Percentiles rank a stretch among this genome's conserved stretches.
Conservation (phyloP, 2,329 filamentous ascomycete genomes). For the Scortechinia acanthostroma region DNA sequence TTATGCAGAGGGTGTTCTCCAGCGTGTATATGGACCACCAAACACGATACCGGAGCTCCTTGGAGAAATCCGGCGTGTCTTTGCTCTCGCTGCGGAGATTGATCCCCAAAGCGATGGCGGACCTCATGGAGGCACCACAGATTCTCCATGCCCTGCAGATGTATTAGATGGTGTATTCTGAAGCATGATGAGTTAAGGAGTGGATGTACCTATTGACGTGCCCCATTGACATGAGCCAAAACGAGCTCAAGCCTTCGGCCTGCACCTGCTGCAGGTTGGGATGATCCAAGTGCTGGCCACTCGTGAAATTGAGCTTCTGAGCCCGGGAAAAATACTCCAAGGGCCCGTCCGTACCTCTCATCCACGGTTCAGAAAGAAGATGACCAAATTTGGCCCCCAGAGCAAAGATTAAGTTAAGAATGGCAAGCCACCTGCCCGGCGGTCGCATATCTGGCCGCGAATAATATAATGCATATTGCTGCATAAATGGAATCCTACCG, state of each 20-base stretch:
- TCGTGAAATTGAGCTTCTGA: conserved; percentile 28
- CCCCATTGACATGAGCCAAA: conserved; percentile 27
- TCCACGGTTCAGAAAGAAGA: too few species aligned
- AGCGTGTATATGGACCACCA: conserved; percentile 34
- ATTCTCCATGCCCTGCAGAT: conserved; percentile 32
- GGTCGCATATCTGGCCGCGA: conserved; percentile 25
- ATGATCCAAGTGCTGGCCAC: conserved; percentile 27
- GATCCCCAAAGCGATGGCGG: conserved; percentile 28
- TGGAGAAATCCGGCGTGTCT: conserved; percentile 22
- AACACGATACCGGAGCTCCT: conserved; percentile 30
- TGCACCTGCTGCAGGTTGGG: conserved; percentile 34
- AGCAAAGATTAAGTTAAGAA: conserved; percentile 34
- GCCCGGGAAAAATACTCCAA: conserved; percentile 30
- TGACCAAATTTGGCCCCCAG: conserved; percentile 31
- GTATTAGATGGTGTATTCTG: conserved; percentile 12
- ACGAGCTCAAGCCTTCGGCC: conserved; percentile 27
- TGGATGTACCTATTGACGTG: conserved; percentile 30
- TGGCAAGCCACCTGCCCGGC: conserved; percentile 18
- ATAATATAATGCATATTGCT: conserved; percentile 27
- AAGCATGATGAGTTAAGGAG: too few species aligned
- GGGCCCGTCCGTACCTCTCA: too few species aligned
- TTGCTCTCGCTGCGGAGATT: conserved; percentile 31
- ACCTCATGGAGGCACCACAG: conserved; percentile 28
- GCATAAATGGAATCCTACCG: conserved; percentile 24
- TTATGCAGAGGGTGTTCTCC: conserved; percentile 31